Conservation (phyloP, 2,329 filamentous ascomycete genomes). For the Pochonia chlamydosporia region DNA sequence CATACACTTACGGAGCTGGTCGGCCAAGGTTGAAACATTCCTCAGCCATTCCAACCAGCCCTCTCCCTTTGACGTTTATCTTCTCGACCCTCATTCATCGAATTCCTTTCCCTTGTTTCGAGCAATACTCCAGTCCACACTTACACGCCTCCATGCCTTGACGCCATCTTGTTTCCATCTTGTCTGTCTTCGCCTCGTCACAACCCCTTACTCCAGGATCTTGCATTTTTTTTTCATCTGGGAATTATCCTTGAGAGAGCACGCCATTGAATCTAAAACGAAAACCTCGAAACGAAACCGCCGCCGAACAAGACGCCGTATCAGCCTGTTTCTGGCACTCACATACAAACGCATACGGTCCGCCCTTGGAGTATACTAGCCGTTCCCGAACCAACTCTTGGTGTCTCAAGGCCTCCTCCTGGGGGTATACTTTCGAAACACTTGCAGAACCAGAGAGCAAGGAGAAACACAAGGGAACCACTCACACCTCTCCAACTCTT, state of each 20-base stretch:
- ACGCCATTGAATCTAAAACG: too few species aligned
- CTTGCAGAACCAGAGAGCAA: neutral
- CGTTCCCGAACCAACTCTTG: neutral
- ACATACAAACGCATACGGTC: neutral
- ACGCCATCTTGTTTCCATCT: neutral
- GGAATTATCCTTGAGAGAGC: too few species aligned
- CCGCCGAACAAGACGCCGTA: neutral
- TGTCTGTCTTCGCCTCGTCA: neutral
- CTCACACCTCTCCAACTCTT: neutral
- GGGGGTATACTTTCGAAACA: conserved; percentile 5
- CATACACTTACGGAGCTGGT: conserved; percentile 1
- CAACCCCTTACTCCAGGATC: neutral
- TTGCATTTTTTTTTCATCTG: neutral
- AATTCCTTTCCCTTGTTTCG: conserved; percentile 13
- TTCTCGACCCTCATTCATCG: conserved; percentile 9
- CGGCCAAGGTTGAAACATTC: conserved; percentile 9
- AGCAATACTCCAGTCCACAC: conserved; percentile 1
- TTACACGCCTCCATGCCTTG: conserved; percentile 1
- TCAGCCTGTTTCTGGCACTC: neutral
- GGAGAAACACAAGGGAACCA: conserved; percentile 1
- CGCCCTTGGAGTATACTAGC: conserved; percentile 1
- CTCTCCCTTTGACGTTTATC: conserved; percentile 7
- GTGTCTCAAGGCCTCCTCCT: conserved; percentile 11
- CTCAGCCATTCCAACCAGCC: conserved; percentile 8
- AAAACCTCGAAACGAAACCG: neutral